A percentile compares a stretch with the other conserved stretches of the same genome.
Conservation (phyloP, 345 rosid genomes). For the Hibiscus tridactylites region DNA sequence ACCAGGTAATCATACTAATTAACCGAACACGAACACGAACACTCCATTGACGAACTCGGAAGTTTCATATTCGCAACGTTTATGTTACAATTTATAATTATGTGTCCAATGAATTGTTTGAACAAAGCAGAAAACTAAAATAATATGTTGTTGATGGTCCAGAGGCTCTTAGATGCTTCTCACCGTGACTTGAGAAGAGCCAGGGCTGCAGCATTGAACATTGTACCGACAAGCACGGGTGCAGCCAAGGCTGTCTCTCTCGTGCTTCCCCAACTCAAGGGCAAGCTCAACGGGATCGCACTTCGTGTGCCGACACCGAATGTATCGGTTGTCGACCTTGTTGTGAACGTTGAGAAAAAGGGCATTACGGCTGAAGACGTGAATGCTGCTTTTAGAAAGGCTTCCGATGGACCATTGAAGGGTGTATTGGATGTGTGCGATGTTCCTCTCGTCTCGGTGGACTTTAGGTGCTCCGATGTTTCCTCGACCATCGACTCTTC, state of each 20-base stretch:
- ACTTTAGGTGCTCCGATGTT: too few relatives aligned
- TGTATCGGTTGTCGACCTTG: conserved; percentile 92
- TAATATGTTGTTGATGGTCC: conserved; percentile 12
- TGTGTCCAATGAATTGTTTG: background rate
- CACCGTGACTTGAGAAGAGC: conserved; percentile 98
- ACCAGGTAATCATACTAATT: conserved; percentile 39
- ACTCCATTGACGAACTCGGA: background rate
- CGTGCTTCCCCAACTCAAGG: conserved; percentile 91
- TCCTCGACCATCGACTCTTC: conserved; percentile 71
- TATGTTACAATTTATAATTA: background rate
- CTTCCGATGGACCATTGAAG: conserved; percentile 77
- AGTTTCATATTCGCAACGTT: background rate
- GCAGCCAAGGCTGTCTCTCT: conserved; percentile 98
- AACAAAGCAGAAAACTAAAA: background rate
- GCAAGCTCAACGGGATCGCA: conserved; percentile 96
- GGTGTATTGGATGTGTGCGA: conserved; percentile 85
- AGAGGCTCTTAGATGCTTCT: conserved; percentile 97
- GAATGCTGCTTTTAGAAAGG: conserved; percentile 86
- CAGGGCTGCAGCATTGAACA: conserved; percentile 94
- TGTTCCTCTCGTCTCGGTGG: conserved; percentile 23
- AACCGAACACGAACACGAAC: background rate
- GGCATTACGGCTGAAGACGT: conserved; percentile 84
- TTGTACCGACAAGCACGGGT: conserved; percentile 96
- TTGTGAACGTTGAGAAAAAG: conserved; percentile 74
- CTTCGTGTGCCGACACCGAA: conserved; percentile 99